A percentile compares a stretch with the other conserved stretches of the same genome.
Conservation (phyloP, 1,284 basidiomycete species). For the Microbotryum violaceum region DNA sequence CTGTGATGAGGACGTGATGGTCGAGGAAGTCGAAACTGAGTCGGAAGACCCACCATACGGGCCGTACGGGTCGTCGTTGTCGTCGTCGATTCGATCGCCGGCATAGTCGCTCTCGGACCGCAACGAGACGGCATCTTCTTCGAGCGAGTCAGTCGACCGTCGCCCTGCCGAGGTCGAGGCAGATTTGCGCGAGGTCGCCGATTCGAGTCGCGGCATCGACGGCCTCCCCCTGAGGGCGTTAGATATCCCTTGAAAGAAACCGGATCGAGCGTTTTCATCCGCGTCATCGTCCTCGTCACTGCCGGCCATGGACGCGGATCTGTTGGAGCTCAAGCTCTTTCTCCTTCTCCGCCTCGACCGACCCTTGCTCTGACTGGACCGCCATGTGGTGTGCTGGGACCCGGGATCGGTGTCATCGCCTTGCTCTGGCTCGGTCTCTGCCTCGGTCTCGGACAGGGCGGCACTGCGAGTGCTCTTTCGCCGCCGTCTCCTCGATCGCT, state of each 20-base stretch:
- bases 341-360: neutral
- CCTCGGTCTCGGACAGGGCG: neutral
- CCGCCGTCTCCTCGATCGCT: neutral
- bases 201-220: slow-evolving; percentile 9
- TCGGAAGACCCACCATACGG: slow-evolving; percentile 32
- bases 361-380: neutral
- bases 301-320: neutral
- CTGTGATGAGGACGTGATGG: slow-evolving; percentile 20
- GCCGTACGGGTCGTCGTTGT: slow-evolving; percentile 35
- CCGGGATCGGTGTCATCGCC: neutral
- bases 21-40: slow-evolving; percentile 23
- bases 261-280: slow-evolving; percentile 1
- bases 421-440: slow-evolving; percentile 13
- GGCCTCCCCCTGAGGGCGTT: slow-evolving; percentile 23
- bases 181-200: slow-evolving; percentile 4
- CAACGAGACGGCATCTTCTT: slow-evolving; percentile 19
- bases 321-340: neutral
- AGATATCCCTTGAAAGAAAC: slow-evolving; percentile 30
- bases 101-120: slow-evolving; percentile 17
- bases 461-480: neutral
- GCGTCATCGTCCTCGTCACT: slow-evolving; percentile 15
- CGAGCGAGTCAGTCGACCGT: slow-evolving; percentile 7
- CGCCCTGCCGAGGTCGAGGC: neutral
- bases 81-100: slow-evolving; percentile 23
- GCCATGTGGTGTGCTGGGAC: slow-evolving; percentile 12